A percentile compares a stretch with the other conserved stretches of the same genome.
Evolutionary conservation across 495 filamentous ascomycete species (phyloP).

Genomic region (Podospora didyma): DNA sequence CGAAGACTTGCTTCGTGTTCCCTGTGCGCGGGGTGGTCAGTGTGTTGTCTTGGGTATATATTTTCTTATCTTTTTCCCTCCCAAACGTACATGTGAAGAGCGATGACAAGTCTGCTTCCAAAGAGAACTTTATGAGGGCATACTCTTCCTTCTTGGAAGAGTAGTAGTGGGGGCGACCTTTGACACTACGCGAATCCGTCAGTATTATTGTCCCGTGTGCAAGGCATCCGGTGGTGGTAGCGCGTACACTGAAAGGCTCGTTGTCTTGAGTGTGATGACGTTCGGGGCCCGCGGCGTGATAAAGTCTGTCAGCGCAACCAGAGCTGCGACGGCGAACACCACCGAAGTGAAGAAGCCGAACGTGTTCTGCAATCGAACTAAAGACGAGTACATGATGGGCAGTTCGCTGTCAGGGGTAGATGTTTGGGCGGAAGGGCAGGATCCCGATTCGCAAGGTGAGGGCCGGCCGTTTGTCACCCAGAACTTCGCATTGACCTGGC

Average conservation of each 20-base stretch:
- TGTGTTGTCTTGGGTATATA: too few species aligned
- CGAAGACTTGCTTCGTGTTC: constrained; percentile 99
- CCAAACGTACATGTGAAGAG: constrained; percentile 69
- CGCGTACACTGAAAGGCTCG: constrained; percentile 84
- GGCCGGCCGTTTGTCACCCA: not conserved
- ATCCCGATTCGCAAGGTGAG: not conserved
- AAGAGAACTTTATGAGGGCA: constrained; percentile 86
- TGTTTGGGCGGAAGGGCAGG: not conserved
- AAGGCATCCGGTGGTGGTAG: not conserved
- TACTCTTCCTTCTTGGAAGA: constrained; percentile 89
- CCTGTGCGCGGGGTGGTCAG: constrained; percentile 30
- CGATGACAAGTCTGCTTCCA: constrained; percentile 77
- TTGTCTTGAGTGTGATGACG: constrained; percentile 59
- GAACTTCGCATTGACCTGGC: not conserved
- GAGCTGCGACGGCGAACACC: constrained; percentile 69
- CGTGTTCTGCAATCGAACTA: constrained; percentile 81
- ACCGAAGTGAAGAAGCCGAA: constrained; percentile 99
- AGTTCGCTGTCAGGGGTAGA: constrained; percentile 1
- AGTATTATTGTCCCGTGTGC: not conserved
- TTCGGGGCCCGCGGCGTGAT: constrained; percentile 64
- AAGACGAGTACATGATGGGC: constrained; percentile 75
- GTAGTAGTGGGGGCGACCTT: constrained; percentile 92
- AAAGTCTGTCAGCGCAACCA: constrained; percentile 76
- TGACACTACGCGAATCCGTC: constrained; percentile 52
- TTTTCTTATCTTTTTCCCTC: too few species aligned